A percentile compares a stretch with the other conserved stretches of the same genome.
Evolutionary conservation across 2,329 filamentous ascomycete species (phyloP).

Genomic region (Hymenoscyphus scutula): DNA sequence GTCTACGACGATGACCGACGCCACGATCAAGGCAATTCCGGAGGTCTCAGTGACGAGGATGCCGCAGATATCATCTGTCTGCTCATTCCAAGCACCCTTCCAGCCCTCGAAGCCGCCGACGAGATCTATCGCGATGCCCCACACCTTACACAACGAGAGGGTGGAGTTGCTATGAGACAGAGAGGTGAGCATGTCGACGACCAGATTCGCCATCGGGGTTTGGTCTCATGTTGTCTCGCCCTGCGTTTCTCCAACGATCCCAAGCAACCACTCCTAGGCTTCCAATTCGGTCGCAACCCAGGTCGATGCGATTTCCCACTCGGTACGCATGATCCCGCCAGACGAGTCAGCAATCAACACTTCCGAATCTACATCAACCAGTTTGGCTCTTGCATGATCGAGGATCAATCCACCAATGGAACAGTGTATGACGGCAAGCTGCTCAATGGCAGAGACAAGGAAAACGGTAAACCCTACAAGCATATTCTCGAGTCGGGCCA

Average conservation of each 20-base stretch:
- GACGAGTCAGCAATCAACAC: constrained; percentile 87
- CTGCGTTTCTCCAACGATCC: constrained; percentile 73
- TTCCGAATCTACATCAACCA: constrained; percentile 90
- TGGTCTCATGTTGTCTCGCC: constrained; percentile 60
- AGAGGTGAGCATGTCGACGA: constrained; percentile 18
- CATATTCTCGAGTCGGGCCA: constrained; percentile 36
- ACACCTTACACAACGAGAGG: constrained; percentile 57
- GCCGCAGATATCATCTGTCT: constrained; percentile 87
- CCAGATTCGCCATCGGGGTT: constrained; percentile 24
- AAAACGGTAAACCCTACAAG: constrained; percentile 41
- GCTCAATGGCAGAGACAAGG: constrained; percentile 53
- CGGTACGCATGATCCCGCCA: constrained; percentile 62
- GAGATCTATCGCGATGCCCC: constrained; percentile 50
- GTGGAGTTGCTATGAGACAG: constrained; percentile 25
- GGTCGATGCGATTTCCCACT: constrained; percentile 70
- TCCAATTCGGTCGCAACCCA: constrained; percentile 79
- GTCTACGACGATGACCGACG: constrained; percentile 77
- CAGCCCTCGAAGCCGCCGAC: constrained; percentile 64
- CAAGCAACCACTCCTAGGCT: constrained; percentile 69
- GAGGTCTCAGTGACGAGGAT: constrained; percentile 74
- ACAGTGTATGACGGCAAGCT: constrained; percentile 77
- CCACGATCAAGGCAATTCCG: constrained; percentile 72
- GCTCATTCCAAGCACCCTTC: constrained; percentile 73
- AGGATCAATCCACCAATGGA: constrained; percentile 94
- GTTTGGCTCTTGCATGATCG: constrained; percentile 84